phyloP scores from a whole-genome alignment of 352 stramenopile species.

The Globisporangium abappressorium region DNA sequence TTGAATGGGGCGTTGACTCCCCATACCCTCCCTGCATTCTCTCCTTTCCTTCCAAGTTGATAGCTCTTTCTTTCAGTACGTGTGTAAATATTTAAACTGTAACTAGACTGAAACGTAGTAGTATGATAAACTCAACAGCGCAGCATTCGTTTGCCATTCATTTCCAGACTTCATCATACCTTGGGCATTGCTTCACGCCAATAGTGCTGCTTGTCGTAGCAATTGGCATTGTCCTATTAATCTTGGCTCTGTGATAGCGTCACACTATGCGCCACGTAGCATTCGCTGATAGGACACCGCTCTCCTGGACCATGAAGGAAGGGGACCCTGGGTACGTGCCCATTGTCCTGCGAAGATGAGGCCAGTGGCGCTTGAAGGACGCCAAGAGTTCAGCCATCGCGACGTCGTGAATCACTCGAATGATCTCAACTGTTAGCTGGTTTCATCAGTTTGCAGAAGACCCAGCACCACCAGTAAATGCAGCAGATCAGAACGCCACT shows the following conservation, averaged over 20 bases:
- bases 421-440: not conserved
- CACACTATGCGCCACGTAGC: not conserved
- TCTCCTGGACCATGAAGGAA: not conserved
- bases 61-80: conserved; percentile 2
- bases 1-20: not conserved
- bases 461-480: not conserved
- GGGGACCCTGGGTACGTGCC: not conserved
- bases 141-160: not conserved
- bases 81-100: conserved; percentile 13
- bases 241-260: not conserved
- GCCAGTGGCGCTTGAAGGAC: not conserved
- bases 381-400: conserved; percentile 1
- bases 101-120: conserved; percentile 10
- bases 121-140: conserved; percentile 2
- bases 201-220: too few relatives aligned
- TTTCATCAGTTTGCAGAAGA: not conserved
- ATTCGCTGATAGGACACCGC: not conserved
- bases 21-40: not conserved
- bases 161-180: too few relatives aligned
- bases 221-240: too few relatives aligned
- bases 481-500: not conserved
- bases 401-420: not conserved
- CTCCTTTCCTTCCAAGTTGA: not conserved
- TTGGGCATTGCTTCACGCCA: too few relatives aligned
- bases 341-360: not conserved